Conservation (phyloP, 176 grass and related monocot genomes). For the Triticum turgidum region DNA sequence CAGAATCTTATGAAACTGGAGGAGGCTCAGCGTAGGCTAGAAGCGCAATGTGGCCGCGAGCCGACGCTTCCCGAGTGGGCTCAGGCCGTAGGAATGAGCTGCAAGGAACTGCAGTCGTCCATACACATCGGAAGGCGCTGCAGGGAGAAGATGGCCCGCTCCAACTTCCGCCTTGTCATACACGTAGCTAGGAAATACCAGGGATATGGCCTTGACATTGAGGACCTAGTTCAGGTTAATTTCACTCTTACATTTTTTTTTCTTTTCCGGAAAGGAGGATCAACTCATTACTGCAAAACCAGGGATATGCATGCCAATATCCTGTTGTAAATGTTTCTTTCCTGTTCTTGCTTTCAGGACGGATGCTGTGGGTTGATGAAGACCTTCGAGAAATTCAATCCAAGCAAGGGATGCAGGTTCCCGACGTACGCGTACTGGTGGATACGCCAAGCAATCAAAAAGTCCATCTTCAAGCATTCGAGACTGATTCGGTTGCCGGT, state of each 20-base stretch:
- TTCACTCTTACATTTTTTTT: not conserved
- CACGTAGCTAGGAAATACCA: slow-evolving; percentile 76
- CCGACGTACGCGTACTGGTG: slow-evolving; percentile 88
- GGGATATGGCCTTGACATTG: slow-evolving; percentile 61
- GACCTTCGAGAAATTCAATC: slow-evolving; percentile 91
- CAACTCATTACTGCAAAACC: not conserved
- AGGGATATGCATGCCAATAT: not conserved
- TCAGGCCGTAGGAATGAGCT: slow-evolving; percentile 65
- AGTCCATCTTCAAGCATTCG: slow-evolving; percentile 78
- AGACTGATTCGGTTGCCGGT: slow-evolving; percentile 83
- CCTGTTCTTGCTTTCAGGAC: slow-evolving; percentile 44
- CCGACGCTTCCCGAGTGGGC: slow-evolving; percentile 72
- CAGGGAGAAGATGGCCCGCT: slow-evolving; percentile 71
- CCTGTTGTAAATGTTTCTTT: slow-evolving; percentile 11
- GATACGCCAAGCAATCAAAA: slow-evolving; percentile 84
- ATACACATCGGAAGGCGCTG: slow-evolving; percentile 51
- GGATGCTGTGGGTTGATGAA: slow-evolving; percentile 83
- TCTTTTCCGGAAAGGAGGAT: too few species aligned
- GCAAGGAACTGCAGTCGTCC: slow-evolving; percentile 48
- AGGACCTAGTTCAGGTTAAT: slow-evolving; percentile 70
- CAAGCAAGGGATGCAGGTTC: slow-evolving; percentile 74
- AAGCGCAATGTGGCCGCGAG: slow-evolving; percentile 50
- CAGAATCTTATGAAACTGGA: slow-evolving; percentile 71
- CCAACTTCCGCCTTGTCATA: slow-evolving; percentile 77
- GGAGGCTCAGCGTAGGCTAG: slow-evolving; percentile 53